Conservation (phyloP, 352 stramenopile species). For the Phytopythium litorale region DNA sequence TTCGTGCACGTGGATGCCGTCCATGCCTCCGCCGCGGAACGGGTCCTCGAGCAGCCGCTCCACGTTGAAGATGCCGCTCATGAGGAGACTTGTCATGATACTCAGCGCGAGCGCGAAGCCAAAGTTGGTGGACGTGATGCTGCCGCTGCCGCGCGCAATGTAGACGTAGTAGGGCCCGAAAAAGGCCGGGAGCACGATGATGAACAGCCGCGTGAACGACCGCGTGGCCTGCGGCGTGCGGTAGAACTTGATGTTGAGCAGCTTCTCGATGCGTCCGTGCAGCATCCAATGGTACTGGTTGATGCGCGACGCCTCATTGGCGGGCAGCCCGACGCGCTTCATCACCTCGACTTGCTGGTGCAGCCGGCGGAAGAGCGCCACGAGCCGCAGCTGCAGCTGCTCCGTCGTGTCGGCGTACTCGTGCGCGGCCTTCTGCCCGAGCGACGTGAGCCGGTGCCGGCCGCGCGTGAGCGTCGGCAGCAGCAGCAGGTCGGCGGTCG, state of each 20-base stretch:
- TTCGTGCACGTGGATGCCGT: conserved; percentile 61
- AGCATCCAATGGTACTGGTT: conserved; percentile 89
- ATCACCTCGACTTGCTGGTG: conserved; percentile 77
- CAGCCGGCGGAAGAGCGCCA: conserved; percentile 49
- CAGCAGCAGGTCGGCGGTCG: conserved; percentile 47
- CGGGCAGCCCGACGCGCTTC: conserved; percentile 62
- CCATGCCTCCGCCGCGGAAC: conserved; percentile 61
- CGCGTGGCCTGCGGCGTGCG: conserved; percentile 82
- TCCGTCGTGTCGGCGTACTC: conserved; percentile 38
- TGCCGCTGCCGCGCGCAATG: conserved; percentile 43
- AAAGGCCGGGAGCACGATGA: conserved; percentile 80
- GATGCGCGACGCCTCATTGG: conserved; percentile 84
- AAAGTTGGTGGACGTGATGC: conserved; percentile 61
- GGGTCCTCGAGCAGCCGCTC: conserved; percentile 83
- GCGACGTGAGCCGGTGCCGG: conserved; percentile 60
- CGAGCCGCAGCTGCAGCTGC: conserved; percentile 52
- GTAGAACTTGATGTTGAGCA: conserved; percentile 89
- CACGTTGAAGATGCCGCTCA: conserved; percentile 89
- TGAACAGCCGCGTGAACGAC: conserved; percentile 82
- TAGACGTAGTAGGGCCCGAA: conserved; percentile 88
- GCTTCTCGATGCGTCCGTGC: conserved; percentile 71
- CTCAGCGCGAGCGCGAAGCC: conserved; percentile 72
- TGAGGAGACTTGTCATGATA: conserved; percentile 73
- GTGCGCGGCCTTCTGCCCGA: conserved; percentile 38
- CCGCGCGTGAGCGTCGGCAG: conserved; percentile 69